Evolutionary conservation across 441 rosid genomes (phyloP).

Genomic region (Eutrema salsugineum): DNA sequence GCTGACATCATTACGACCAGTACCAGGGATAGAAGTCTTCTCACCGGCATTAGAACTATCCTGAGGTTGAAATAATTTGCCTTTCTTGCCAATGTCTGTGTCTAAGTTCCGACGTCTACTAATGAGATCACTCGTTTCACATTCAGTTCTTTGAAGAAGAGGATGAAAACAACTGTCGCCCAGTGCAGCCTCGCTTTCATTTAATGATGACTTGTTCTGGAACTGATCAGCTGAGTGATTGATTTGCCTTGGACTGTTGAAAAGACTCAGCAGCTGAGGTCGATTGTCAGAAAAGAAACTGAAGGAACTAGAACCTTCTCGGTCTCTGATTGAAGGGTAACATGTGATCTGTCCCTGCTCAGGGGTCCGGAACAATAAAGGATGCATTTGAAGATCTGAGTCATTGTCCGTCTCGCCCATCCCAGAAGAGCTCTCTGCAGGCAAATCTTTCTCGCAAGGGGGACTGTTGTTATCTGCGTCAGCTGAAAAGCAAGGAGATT

Average conservation of each 20-base stretch:
- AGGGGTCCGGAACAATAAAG: slow-evolving; percentile 75
- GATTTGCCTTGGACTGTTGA: slow-evolving; percentile 55
- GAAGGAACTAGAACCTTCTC: slow-evolving; percentile 51
- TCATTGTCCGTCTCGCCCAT: slow-evolving; percentile 42
- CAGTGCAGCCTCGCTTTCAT: slow-evolving; percentile 42
- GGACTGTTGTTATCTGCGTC: slow-evolving; percentile 34
- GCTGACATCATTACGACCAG: slow-evolving; percentile 28
- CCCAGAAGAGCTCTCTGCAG: slow-evolving; percentile 41
- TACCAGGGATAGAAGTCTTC: slow-evolving; percentile 28
- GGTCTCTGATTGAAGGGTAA: slow-evolving; percentile 42
- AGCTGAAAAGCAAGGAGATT: slow-evolving; percentile 33
- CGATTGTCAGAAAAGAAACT: slow-evolving; percentile 75
- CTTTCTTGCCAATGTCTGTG: slow-evolving; percentile 33
- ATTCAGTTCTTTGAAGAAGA: slow-evolving; percentile 66
- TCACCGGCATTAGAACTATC: slow-evolving; percentile 37
- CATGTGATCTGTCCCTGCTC: slow-evolving; percentile 57
- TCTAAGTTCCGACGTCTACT: slow-evolving; percentile 32
- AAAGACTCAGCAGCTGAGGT: slow-evolving; percentile 79
- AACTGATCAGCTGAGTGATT: slow-evolving; percentile 36
- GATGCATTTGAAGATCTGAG: slow-evolving; percentile 88
- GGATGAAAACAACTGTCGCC: slow-evolving; percentile 84
- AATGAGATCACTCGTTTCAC: slow-evolving; percentile 32
- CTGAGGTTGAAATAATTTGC: slow-evolving; percentile 37
- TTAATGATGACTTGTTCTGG: slow-evolving; percentile 39
- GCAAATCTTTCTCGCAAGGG: slow-evolving; percentile 41